Conservation (phyloP, 2,329 filamentous ascomycete species). For the Teratosphaeria zuluensis region DNA sequence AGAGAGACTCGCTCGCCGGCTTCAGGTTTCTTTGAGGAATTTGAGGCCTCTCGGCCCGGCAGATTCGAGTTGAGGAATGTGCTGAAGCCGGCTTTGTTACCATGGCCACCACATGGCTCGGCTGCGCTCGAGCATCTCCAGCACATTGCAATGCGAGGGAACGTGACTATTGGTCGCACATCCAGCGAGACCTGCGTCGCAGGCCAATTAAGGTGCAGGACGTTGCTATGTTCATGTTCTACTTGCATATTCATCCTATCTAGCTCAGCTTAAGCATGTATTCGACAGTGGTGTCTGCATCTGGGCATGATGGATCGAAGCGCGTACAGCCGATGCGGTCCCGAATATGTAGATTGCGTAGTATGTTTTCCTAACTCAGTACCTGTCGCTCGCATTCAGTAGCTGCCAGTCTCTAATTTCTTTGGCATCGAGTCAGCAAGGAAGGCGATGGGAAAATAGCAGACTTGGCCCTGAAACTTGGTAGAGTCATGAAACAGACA, state of each 20-base stretch:
- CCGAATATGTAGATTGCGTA: no score
- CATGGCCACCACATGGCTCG: neutral
- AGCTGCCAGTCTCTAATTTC: neutral
- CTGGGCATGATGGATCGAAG: neutral
- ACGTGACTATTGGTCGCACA: neutral
- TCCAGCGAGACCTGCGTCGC: no score
- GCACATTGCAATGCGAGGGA: neutral
- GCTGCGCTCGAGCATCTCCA: neutral
- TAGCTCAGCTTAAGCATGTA: neutral
- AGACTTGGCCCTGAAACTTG: no score
- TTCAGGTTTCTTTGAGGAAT: neutral
- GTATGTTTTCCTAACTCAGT: neutral
- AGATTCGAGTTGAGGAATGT: neutral
- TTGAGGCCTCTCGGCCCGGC: neutral
- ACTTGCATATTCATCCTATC: no score
- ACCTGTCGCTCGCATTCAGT: neutral
- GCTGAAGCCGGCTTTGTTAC: neutral
- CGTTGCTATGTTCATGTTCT: no score
- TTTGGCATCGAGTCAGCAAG: no score
- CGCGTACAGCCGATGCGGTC: neutral
- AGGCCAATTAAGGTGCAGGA: no score
- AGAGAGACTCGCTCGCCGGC: neutral
- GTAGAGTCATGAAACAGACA: no score
- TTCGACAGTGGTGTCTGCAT: neutral
- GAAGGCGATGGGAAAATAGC: no score